Percentiles rank a stretch among this genome's conserved stretches.
Evolutionary conservation across 805 yeast genomes (phyloP).

Genomic region (Yueomyces sp.): DNA sequence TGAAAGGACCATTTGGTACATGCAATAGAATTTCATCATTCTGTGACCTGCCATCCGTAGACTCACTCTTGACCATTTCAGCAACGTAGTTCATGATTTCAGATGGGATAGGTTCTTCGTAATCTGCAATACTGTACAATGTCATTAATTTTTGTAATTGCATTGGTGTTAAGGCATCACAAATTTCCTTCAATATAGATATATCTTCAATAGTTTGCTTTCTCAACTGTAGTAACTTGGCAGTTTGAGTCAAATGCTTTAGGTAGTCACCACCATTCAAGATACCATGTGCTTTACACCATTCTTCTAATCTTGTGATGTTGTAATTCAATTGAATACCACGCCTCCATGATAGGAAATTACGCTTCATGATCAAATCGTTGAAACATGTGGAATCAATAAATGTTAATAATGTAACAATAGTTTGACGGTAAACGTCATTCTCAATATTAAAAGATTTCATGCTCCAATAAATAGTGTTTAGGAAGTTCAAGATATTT

Average conservation of each 20-base stretch:
- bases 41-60: slow-evolving; percentile 32
- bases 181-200: slow-evolving; percentile 84
- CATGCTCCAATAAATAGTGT: slow-evolving; percentile 86
- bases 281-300: slow-evolving; percentile 92
- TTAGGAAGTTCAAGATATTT: slow-evolving; percentile 79
- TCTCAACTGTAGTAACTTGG: slow-evolving; percentile 82
- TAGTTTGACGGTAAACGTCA: slow-evolving; percentile 71
- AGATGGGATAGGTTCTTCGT: slow-evolving; percentile 82
- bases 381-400: slow-evolving; percentile 92
- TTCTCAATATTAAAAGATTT: slow-evolving; percentile 78
- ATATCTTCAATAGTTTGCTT: slow-evolving; percentile 84
- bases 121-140: slow-evolving; percentile 84
- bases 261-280: slow-evolving; percentile 77
- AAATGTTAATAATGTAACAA: slow-evolving; percentile 68
- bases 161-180: slow-evolving; percentile 87
- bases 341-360: slow-evolving; percentile 93
- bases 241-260: slow-evolving; percentile 81
- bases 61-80: slow-evolving; percentile 50
- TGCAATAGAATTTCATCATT: slow-evolving; percentile 51
- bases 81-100: slow-evolving; percentile 73
- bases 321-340: slow-evolving; percentile 94
- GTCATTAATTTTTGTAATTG: slow-evolving; percentile 87
- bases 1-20: slow-evolving; percentile 59
- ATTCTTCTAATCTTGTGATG: slow-evolving; percentile 91
- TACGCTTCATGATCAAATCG: slow-evolving; percentile 87